A percentile compares a stretch with the other conserved stretches of the same genome.
These are phyloP conservation scores for Phoma sp. DNA, from an alignment of 2,329 filamentous ascomycete species.

Conservation along the genomic window DNA sequence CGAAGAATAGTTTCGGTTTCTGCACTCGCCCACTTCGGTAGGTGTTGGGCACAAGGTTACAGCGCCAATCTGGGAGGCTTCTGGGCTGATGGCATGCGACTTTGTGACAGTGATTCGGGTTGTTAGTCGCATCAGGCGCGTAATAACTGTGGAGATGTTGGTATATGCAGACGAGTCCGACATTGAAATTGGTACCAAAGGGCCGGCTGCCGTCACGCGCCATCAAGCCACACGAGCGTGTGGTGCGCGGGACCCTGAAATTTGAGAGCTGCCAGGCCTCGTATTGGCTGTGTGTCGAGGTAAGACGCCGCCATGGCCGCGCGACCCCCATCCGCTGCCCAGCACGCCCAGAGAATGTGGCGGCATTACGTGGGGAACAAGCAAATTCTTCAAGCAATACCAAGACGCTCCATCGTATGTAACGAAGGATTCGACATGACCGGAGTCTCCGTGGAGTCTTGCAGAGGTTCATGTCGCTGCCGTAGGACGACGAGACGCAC, in stretches of 20 bases:
- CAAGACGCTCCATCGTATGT: conserved; percentile 1
- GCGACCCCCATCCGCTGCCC: not conserved
- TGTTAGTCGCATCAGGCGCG: conserved; percentile 2
- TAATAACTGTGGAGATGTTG: conserved; percentile 8
- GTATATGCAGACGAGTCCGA: not conserved
- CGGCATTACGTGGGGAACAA: conserved; percentile 16
- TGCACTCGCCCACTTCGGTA: conserved; percentile 1
- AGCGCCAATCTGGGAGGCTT: not conserved
- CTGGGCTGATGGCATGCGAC: not conserved
- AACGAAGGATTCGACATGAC: not conserved
- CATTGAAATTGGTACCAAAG: not conserved
- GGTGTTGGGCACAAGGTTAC: not conserved
- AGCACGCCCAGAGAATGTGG: conserved; percentile 9
- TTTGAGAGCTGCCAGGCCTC: not conserved
- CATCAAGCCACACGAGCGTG: not conserved
- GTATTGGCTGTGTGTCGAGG: conserved; percentile 12
- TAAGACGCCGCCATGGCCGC: not conserved
- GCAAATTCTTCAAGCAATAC: conserved; percentile 16
- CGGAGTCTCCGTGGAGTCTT: not conserved
- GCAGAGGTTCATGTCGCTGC: not conserved
- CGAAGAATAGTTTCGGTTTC: not conserved
- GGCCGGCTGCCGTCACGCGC: conserved; percentile 2
- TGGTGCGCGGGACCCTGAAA: conserved; percentile 3
- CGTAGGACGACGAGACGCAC: not conserved
- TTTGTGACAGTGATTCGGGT: not conserved